Percentiles rank a stretch among this genome's conserved stretches.
Evolutionary conservation across 1,139 yeast species (phyloP).

Genomic region (Blastobotrys serpentis): DNA sequence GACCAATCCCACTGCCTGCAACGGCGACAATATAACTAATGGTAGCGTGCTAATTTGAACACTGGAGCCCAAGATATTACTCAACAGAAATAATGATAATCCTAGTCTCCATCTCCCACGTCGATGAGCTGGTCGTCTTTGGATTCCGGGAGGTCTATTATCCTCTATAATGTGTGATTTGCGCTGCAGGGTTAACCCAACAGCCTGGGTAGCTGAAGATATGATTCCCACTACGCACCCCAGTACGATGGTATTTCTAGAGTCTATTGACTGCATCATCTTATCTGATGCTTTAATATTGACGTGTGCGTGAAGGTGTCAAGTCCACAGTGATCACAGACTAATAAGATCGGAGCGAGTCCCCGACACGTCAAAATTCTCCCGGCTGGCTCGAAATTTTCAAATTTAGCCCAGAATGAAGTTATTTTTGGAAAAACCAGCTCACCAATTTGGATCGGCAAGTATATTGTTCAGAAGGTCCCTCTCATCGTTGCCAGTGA

Average conservation of each 20-base stretch:
- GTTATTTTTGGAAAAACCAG: neutral
- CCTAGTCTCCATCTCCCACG: constrained; percentile 78
- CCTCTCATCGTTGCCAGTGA: constrained; percentile 14
- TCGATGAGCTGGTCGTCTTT: constrained; percentile 46
- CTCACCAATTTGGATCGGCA: neutral
- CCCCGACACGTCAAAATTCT: too few relatives aligned
- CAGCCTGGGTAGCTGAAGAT: constrained; percentile 78
- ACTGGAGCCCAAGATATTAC: constrained; percentile 78
- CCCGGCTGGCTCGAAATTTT: neutral
- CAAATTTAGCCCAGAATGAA: neutral
- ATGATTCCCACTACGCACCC: constrained; percentile 77
- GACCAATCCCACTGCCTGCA: constrained; percentile 87
- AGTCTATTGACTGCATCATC: constrained; percentile 14
- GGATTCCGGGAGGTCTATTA: constrained; percentile 30
- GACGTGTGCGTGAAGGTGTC: too few relatives aligned
- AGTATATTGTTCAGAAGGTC: neutral
- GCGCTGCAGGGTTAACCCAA: constrained; percentile 81
- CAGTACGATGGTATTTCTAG: constrained; percentile 33
- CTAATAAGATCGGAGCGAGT: too few relatives aligned
- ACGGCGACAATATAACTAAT: constrained; percentile 71
- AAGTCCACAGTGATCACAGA: too few relatives aligned
- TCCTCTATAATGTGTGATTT: constrained; percentile 57
- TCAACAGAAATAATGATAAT: constrained; percentile 62
- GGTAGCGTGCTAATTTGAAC: constrained; percentile 86
- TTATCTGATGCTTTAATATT: neutral